These are phyloP conservation scores for Sesbania bispinosa DNA, from an alignment of 306 rosid species.

Conservation along the genomic window DNA sequence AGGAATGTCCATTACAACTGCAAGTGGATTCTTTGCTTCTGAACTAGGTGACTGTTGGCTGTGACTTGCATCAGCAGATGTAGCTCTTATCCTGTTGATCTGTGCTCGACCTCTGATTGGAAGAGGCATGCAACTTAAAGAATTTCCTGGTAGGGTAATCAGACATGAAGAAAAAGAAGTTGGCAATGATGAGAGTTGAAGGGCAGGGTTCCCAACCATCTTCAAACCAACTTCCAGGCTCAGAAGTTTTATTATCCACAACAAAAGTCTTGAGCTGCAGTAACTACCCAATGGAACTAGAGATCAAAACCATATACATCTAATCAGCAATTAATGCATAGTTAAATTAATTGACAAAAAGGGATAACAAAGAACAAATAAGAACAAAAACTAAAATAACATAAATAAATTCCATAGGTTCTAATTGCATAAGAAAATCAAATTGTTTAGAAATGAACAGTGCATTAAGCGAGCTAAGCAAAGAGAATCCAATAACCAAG, in stretches of 20 bases:
- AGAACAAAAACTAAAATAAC: background rate
- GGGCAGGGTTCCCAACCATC: conserved; percentile 55
- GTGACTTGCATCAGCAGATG: conserved; percentile 53
- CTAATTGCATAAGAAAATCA: background rate
- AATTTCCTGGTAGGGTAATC: conserved; percentile 29
- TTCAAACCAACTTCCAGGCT: conserved; percentile 19
- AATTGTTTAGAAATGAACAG: no score
- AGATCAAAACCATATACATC: conserved; percentile 19
- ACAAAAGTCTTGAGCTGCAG: background rate
- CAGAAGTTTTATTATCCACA: conserved; percentile 8
- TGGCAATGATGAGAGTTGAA: conserved; percentile 53
- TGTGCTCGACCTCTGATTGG: conserved; percentile 37
- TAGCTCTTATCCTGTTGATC: conserved; percentile 45
- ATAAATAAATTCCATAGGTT: background rate
- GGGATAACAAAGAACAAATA: background rate
- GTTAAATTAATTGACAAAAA: background rate
- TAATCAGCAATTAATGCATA: background rate
- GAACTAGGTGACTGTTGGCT: conserved; percentile 49
- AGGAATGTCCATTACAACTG: conserved; percentile 62
- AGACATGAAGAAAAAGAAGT: conserved; percentile 43
- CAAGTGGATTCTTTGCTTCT: conserved; percentile 54
- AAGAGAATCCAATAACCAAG: conserved; percentile 15
- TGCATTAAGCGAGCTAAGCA: background rate
- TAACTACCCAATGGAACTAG: conserved; percentile 6
- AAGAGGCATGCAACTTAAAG: conserved; percentile 50